Conservation (phyloP, 306 rosid species). For the Lathyrus tuberosus region DNA sequence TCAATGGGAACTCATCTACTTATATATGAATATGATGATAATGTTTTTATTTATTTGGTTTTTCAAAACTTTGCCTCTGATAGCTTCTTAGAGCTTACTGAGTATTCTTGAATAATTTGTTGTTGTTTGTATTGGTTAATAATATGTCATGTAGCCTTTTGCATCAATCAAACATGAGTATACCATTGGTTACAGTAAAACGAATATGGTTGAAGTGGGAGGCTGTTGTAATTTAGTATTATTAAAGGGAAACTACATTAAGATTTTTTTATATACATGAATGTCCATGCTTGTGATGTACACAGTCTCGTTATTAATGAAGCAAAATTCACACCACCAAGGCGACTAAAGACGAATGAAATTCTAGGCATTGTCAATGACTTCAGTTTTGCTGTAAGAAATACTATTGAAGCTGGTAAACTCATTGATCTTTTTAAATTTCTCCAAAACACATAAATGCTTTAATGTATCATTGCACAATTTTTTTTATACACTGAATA, state of each 20-base stretch:
- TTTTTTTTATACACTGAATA: too few species aligned
- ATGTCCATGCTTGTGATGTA: background rate
- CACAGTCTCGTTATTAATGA: conserved; percentile 36
- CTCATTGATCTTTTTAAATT: too few species aligned
- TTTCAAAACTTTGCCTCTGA: too few species aligned
- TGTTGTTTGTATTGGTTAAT: background rate
- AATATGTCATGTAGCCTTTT: too few species aligned
- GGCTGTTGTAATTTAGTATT: background rate
- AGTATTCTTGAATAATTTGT: background rate
- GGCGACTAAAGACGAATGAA: conserved; percentile 55
- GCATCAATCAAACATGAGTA: background rate
- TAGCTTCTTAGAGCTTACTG: too few species aligned
- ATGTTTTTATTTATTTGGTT: too few species aligned
- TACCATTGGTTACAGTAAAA: background rate
- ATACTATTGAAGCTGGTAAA: too few species aligned
- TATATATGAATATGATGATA: too few species aligned
- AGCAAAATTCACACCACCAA: conserved; percentile 54
- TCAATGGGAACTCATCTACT: too few species aligned
- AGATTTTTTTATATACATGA: background rate
- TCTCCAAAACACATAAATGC: too few species aligned
- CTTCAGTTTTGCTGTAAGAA: too few species aligned
- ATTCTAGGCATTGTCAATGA: conserved; percentile 53
- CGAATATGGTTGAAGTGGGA: background rate
- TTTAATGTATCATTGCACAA: too few species aligned
- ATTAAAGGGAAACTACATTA: background rate